These are phyloP conservation scores for Solanum corneliomulleri DNA, from an alignment of 257 asterid genomes.

Conservation along the genomic window DNA sequence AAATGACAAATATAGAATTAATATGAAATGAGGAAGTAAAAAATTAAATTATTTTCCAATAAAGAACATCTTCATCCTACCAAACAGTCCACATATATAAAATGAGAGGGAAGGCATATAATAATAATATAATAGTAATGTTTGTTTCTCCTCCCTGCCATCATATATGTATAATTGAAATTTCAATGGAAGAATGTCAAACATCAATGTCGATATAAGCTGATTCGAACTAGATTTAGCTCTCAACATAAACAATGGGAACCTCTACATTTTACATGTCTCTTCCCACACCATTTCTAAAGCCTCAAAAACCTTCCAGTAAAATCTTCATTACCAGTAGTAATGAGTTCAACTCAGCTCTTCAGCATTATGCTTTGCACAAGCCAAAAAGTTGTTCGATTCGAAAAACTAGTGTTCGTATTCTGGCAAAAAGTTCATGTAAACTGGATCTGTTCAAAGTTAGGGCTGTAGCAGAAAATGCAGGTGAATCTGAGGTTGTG, in stretches of 20 bases:
- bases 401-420: neutral
- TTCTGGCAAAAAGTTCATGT: neutral
- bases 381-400: neutral
- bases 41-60: neutral
- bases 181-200: neutral
- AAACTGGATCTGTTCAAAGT: neutral
- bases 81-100: neutral
- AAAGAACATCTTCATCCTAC: neutral
- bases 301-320: slow-evolving; percentile 9
- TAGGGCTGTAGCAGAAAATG: slow-evolving; percentile 30
- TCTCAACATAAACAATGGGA: slow-evolving; percentile 23
- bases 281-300: slow-evolving; percentile 28
- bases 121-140: neutral
- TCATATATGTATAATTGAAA: neutral
- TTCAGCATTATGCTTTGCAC: neutral
- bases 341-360: neutral
- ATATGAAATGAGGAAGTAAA: neutral
- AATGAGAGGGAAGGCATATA: neutral
- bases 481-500: slow-evolving; percentile 3
- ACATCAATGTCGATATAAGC: neutral
- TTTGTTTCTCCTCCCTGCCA: neutral
- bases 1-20: no score
- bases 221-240: neutral
- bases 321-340: neutral
- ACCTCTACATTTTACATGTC: slow-evolving; percentile 29